Evolutionary conservation across 352 stramenopile species (phyloP).

Genomic region (Phytophthora cactorum): DNA sequence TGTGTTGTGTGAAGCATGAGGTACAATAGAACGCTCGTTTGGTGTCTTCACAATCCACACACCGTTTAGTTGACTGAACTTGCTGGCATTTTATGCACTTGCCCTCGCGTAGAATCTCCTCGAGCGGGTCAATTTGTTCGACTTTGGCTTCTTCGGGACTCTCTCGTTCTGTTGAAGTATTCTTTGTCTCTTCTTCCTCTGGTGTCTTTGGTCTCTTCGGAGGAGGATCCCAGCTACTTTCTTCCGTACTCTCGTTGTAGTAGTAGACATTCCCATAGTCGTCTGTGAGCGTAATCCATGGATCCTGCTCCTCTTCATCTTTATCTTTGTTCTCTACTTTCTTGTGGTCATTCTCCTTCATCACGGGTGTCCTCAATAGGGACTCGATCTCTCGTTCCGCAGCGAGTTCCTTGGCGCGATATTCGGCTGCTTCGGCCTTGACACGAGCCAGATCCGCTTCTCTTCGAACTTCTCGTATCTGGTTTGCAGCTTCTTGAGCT

Average conservation of each 20-base stretch:
- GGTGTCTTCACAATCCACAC: slow-evolving; percentile 53
- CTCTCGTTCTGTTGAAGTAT: neutral
- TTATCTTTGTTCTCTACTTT: slow-evolving; percentile 4
- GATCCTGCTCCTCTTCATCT: slow-evolving; percentile 12
- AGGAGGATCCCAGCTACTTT: slow-evolving; percentile 56
- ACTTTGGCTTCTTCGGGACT: slow-evolving; percentile 1
- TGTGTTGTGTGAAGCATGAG: slow-evolving; percentile 62
- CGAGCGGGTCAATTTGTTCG: slow-evolving; percentile 23
- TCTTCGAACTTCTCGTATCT: slow-evolving; percentile 65
- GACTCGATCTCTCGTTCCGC: slow-evolving; percentile 40
- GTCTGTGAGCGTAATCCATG: slow-evolving; percentile 46
- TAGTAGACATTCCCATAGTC: slow-evolving; percentile 69
- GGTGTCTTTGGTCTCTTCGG: slow-evolving; percentile 10
- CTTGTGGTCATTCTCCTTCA: slow-evolving; percentile 13
- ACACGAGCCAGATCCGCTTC: slow-evolving; percentile 66
- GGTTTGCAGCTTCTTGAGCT: slow-evolving; percentile 47
- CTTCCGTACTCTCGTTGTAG: slow-evolving; percentile 57
- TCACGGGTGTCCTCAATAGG: slow-evolving; percentile 13
- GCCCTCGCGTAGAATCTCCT: slow-evolving; percentile 21
- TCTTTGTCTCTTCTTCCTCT: slow-evolving; percentile 4
- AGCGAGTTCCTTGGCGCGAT: slow-evolving; percentile 47
- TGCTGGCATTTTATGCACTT: slow-evolving; percentile 51
- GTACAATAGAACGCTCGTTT: slow-evolving; percentile 46
- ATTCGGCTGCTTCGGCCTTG: slow-evolving; percentile 53
- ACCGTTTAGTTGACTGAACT: slow-evolving; percentile 51